Evolutionary conservation across 2,329 filamentous ascomycete species (phyloP).

Genomic region (Monosporascus sp.): DNA sequence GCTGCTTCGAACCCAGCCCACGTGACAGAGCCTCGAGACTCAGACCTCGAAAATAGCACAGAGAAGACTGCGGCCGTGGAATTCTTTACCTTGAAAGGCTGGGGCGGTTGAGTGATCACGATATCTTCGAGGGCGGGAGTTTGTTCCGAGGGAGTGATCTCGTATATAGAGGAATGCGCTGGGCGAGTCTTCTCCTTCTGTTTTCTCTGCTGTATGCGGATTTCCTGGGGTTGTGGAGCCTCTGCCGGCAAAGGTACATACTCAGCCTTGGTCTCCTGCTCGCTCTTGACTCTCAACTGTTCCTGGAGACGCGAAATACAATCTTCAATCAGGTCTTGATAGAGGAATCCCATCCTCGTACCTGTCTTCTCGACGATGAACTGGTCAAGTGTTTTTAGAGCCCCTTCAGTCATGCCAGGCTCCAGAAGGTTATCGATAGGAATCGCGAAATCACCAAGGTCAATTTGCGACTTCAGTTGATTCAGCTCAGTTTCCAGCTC

Average conservation of each 20-base stretch:
- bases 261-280: constrained; percentile 8
- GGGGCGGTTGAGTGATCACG: not conserved
- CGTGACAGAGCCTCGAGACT: constrained; percentile 24
- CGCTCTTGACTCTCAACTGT: constrained; percentile 15
- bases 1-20: constrained; percentile 36
- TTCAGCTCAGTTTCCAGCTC: constrained; percentile 33
- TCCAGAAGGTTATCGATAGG: constrained; percentile 38
- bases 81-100: constrained; percentile 31
- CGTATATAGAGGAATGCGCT: constrained; percentile 28
- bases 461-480: constrained; percentile 31
- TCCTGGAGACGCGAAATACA: constrained; percentile 29
- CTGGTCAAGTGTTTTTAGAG: constrained; percentile 30
- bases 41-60: constrained; percentile 25
- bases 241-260: constrained; percentile 13
- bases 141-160: constrained; percentile 15
- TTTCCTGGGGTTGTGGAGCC: constrained; percentile 12
- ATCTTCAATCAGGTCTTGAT: constrained; percentile 36
- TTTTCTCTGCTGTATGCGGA: constrained; percentile 28
- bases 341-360: constrained; percentile 36
- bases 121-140: not conserved
- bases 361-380: constrained; percentile 34
- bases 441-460: constrained; percentile 33
- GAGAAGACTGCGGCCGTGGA: constrained; percentile 34
- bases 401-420: constrained; percentile 30
- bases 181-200: constrained; percentile 42